Base-by-base conservation (phyloP, 225 moss, liverwort and hornwort species). In the Polytrichum commune region DNA sequence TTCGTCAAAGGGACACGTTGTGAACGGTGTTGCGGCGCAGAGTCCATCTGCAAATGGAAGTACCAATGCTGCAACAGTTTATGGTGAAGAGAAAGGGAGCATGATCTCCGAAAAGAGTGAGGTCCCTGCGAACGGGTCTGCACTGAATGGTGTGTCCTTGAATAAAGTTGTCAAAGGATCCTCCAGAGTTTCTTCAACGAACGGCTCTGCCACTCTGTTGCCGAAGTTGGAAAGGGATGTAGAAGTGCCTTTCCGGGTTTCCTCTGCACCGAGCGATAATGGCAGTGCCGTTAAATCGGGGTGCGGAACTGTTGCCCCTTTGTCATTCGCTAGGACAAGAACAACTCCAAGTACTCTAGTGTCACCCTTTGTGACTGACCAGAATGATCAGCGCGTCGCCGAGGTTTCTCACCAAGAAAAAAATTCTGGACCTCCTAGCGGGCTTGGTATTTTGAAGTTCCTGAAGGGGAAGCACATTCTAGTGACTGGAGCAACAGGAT, bases 401-500 rank as follows among this genome's bases (percentile, higher is more conserved):
- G 69, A 77, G 64, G 67, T 56, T 66, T 70, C 32, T n/a, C 64
- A 29, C 23, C 29, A 66, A 7, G 54, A 69, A 65, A 19, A 30
- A 68, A 68, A 68, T 13, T 58, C 69, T 29, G 69, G 65, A 57
- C 19, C n/a, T 33, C 65, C 53, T 20, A 62, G 75, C 9, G 89
- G 89, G 22, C 77, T 92, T 1, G 82, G 86, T 32, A 87, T 92
- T 27, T 5, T 76, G 38, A 80, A 88, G 71, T 88, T 82, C 69
- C 72, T 92, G 53, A 75, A 86, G 77, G 81, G 82, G 23, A 92
- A 90, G 28, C 80, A 82, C 62, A 69, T 92, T 33, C 75, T 92
- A 29, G 75, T 90, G 53, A 90, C 90, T 7, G 92, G 92, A 55
- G 85, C 83, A 54, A 92, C 92, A 20, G 90, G 92, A n/a, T 92